Conservation (phyloP, 2,329 filamentous ascomycete genomes). For the Leptographium wingfieldii region DNA sequence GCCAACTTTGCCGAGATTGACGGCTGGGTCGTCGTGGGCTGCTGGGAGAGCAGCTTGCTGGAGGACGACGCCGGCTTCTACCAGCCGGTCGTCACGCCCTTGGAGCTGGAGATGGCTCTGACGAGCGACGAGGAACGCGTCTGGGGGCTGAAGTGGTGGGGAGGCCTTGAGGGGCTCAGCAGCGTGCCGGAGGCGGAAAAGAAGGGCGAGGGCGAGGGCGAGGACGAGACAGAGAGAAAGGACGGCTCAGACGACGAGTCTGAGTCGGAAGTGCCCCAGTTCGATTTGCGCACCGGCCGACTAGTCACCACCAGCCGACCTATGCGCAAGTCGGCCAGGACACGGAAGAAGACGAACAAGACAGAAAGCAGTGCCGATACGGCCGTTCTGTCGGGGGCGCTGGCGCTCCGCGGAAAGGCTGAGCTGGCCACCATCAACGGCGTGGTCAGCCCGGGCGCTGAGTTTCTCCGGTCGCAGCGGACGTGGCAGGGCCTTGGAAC, state of each 20-base stretch:
- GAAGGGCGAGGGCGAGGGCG: slow-evolving; percentile 6
- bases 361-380: slow-evolving; percentile 11
- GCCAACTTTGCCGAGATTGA: slow-evolving; percentile 94
- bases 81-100: slow-evolving; percentile 85
- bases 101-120: slow-evolving; percentile 73
- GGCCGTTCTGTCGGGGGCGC: slow-evolving; percentile 28
- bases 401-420: slow-evolving; percentile 45
- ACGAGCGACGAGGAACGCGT: slow-evolving; percentile 61
- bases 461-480: slow-evolving; percentile 67
- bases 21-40: slow-evolving; percentile 94
- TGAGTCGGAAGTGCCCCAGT: slow-evolving; percentile 59
- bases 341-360: slow-evolving; percentile 7
- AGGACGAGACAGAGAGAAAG: slow-evolving; percentile 10
- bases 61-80: slow-evolving; percentile 76
- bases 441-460: slow-evolving; percentile 79
- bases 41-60: slow-evolving; percentile 91
- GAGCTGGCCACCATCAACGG: slow-evolving; percentile 75
- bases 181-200: slow-evolving; percentile 12
- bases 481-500: slow-evolving; percentile 89
- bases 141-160: slow-evolving; percentile 84
- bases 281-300: slow-evolving; percentile 78
- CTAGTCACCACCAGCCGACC: slow-evolving; percentile 70
- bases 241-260: slow-evolving; percentile 50
- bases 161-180: slow-evolving; percentile 60
- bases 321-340: slow-evolving; percentile 35